Base-by-base conservation (phyloP, 345 rosid genomes). In the Nasturtium officinale region DNA sequence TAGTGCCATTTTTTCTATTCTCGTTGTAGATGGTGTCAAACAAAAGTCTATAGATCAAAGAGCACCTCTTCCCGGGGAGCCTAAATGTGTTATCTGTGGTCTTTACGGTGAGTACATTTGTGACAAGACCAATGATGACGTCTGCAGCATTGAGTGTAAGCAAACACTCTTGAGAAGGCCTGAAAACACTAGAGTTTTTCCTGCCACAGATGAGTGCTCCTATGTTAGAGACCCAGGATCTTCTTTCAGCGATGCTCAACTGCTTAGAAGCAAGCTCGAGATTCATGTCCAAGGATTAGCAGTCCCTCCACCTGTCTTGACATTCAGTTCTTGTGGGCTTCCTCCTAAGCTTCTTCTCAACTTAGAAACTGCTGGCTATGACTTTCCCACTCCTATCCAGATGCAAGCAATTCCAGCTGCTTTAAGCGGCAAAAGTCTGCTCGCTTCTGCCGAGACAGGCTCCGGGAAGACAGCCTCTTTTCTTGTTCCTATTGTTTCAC, bases 111-210 rank as follows among this genome's bases (percentile, higher is more conserved):
- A 94, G 76, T 91, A 91, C 75, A 87, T 91, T 53, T 89, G 96
- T 71, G 89, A 88, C 77, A 75, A 87, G 80, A 94, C 98, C 17
- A 88, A 88, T 74, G 92, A 86, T 47, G 98, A 91, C 81, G 56
- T 94, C 67, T 94, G 98, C 81, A 91, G 95, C 79, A 80, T 91
- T 84, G 90, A 94, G 73, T 91, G 98, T 79, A 89, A 94, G 78
- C 87, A 61, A 58, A 70, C 57, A 57, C 75, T 87, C 26, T 64
- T 90, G 38, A 29, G 32, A 51, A 79, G 78, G 79, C 62, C 74
- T 71, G 75, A 73, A 21, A 67, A 54, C 37, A 7, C 80, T 15
- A 48, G 60, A 51, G 72, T 71, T 60, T 68, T 93, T 60, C 84
- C 88, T 69, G 87, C 84, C 17, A 84, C 53, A 48, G 97, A 94